These are phyloP conservation scores for Saccharomycopsis sp. DNA, from an alignment of 805 yeast genomes.

Conservation along the genomic window DNA sequence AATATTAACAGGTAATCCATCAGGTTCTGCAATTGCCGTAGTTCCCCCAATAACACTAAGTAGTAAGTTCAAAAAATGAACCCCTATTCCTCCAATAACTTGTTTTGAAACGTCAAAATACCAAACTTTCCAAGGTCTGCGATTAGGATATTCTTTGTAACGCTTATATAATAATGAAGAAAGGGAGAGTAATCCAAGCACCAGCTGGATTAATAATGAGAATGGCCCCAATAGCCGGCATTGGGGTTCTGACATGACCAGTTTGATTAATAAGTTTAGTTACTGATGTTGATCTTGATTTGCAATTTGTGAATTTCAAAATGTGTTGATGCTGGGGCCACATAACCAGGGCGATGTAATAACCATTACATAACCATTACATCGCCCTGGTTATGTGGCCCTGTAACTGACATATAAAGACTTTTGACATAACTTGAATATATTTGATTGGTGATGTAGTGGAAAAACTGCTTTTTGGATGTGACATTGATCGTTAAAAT, in stretches of 20 bases:
- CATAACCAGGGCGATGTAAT: too few relatives aligned
- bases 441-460: too few relatives aligned
- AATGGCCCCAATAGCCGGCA: slow-evolving; percentile 80
- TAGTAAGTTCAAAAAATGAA: slow-evolving; percentile 68
- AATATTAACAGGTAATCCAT: neutral
- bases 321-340: too few relatives aligned
- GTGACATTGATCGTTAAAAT: too few relatives aligned
- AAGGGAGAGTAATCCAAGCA: slow-evolving; percentile 69
- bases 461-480: too few relatives aligned
- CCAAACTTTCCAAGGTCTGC: slow-evolving; percentile 88
- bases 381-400: too few relatives aligned
- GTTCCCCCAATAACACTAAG: slow-evolving; percentile 50
- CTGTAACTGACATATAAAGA: too few relatives aligned
- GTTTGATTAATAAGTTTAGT: too few relatives aligned
- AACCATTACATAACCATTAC: too few relatives aligned
- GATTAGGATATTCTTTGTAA: slow-evolving; percentile 62
- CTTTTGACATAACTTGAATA: too few relatives aligned
- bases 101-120: slow-evolving; percentile 83
- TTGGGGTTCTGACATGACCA: slow-evolving; percentile 22
- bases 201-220: slow-evolving; percentile 65
- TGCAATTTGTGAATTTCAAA: too few relatives aligned
- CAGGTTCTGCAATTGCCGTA: slow-evolving; percentile 4
- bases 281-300: too few relatives aligned
- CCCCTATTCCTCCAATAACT: slow-evolving; percentile 73
- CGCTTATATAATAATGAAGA: slow-evolving; percentile 68